phyloP scores from a whole-genome alignment of 441 rosid genomes.

The Capsella rubella region DNA sequence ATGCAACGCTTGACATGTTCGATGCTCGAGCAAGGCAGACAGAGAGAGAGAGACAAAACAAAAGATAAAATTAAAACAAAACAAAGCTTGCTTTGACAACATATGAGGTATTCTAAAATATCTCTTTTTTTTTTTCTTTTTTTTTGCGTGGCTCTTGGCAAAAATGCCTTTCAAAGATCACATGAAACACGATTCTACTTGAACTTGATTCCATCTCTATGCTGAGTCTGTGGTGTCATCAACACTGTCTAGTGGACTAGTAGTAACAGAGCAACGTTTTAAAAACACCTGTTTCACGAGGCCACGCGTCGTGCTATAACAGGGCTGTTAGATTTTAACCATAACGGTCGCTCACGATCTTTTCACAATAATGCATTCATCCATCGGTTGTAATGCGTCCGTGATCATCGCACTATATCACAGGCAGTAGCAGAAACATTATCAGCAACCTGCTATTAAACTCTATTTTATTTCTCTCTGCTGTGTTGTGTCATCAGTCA shows the following conservation, averaged over 20 bases:
- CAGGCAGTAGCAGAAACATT: conserved; percentile 33
- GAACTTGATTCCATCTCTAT: not conserved
- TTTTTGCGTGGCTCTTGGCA: not conserved
- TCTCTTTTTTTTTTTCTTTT: no score
- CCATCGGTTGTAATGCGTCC: conserved; percentile 27
- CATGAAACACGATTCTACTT: not conserved
- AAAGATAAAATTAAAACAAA: no score
- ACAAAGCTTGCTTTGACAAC: no score
- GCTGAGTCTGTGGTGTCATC: not conserved
- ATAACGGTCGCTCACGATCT: not conserved
- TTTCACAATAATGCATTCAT: not conserved
- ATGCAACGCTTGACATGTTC: no score
- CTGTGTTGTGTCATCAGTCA: not conserved
- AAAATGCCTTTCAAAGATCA: not conserved
- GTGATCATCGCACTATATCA: conserved; percentile 24
- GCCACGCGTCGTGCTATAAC: not conserved
- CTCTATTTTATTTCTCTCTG: not conserved
- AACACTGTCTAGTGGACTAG: no score
- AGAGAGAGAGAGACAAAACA: no score
- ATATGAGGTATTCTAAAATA: no score
- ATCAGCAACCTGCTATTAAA: not conserved
- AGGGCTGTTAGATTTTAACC: not conserved
- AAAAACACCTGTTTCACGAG: not conserved
- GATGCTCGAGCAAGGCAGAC: no score
- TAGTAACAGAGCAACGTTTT: not conserved